These are phyloP conservation scores for Coriaria nepalensis DNA, from an alignment of 306 rosid species.

Conservation along the genomic window DNA sequence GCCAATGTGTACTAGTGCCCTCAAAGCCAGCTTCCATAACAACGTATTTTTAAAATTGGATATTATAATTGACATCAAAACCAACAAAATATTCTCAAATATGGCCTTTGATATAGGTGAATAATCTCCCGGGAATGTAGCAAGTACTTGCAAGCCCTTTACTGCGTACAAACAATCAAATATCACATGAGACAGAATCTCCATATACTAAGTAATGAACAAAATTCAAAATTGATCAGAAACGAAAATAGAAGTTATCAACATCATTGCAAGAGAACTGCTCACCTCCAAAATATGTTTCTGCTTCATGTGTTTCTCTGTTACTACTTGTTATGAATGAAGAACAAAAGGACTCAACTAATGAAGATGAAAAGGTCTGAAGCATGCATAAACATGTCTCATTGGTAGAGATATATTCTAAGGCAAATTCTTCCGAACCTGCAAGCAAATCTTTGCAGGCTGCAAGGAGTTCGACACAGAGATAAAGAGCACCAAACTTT, in stretches of 20 bases:
- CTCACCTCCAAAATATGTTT: constrained; percentile 55
- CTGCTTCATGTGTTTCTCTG: constrained; percentile 29
- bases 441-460: constrained; percentile 51
- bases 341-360: constrained; percentile 48
- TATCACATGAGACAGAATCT: not conserved
- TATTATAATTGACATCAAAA: constrained; percentile 52
- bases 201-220: too few species aligned
- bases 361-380: constrained; percentile 30
- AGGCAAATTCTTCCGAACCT: constrained; percentile 21
- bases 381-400: constrained; percentile 39
- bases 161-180: constrained; percentile 30
- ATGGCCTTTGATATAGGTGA: constrained; percentile 39
- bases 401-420: constrained; percentile 18
- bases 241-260: constrained; percentile 4
- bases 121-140: constrained; percentile 52
- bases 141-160: constrained; percentile 68
- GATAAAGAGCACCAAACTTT: constrained; percentile 74
- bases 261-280: constrained; percentile 1
- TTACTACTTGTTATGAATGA: constrained; percentile 27
- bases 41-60: constrained; percentile 31
- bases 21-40: constrained; percentile 60
- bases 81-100: constrained; percentile 49
- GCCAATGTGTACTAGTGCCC: constrained; percentile 62
- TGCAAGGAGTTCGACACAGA: constrained; percentile 52
- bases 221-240: too few species aligned